A percentile compares a stretch with the other conserved stretches of the same genome.
Conservation (phyloP, 202 grass and related monocot species). For the Saccharum hybrid region DNA sequence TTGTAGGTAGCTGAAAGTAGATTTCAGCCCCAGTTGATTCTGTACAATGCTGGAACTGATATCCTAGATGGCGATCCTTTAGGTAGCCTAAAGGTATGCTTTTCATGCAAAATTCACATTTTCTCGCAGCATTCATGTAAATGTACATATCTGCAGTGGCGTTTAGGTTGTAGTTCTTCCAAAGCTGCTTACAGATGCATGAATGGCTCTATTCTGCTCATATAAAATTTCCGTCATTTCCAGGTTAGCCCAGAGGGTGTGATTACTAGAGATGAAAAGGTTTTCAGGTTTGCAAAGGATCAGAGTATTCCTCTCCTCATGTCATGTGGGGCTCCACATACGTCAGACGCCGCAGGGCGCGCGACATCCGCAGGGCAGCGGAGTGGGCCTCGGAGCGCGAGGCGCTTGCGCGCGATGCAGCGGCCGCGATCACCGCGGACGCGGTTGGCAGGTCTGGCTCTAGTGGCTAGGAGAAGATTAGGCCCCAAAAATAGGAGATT, state of each 20-base stretch:
- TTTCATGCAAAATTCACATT: background rate
- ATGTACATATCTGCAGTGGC: background rate
- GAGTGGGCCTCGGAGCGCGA: no score
- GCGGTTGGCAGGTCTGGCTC: no score
- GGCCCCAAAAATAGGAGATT: no score
- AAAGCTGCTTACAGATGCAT: slow-evolving; percentile 21
- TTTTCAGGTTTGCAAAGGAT: slow-evolving; percentile 70
- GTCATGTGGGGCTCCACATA: no score
- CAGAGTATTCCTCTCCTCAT: slow-evolving; percentile 56
- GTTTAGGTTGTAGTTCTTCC: background rate
- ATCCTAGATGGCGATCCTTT: slow-evolving; percentile 76
- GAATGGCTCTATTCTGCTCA: slow-evolving; percentile 7
- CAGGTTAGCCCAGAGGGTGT: slow-evolving; percentile 63
- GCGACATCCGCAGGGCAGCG: no score
- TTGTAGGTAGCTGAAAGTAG: slow-evolving; percentile 55
- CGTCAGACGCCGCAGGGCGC: no score
- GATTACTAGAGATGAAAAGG: slow-evolving; percentile 58
- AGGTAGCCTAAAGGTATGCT: slow-evolving; percentile 61
- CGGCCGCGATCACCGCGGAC: no score
- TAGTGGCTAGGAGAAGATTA: no score
- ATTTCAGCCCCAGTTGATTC: slow-evolving; percentile 64
- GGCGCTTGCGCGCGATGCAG: no score
- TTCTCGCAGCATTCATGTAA: slow-evolving; percentile 2
- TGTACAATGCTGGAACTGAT: slow-evolving; percentile 73
- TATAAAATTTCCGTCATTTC: slow-evolving; percentile 13